Percentiles rank a stretch among this genome's conserved stretches.
Conservation (phyloP, 202 grass and related monocot species). For the Cymbopogon flexuosus region DNA sequence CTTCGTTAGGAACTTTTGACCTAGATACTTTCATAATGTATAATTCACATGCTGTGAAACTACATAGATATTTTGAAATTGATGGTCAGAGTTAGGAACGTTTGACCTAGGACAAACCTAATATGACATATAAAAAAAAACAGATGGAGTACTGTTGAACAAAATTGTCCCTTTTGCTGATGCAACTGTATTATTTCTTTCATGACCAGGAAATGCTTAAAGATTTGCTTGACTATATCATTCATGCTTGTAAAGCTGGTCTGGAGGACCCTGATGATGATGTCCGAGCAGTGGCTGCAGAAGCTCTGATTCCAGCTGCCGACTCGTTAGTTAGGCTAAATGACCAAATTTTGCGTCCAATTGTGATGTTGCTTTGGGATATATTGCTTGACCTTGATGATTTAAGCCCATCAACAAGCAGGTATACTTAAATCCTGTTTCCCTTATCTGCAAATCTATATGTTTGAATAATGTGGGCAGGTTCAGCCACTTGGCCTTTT, state of each 20-base stretch:
- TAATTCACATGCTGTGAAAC: neutral
- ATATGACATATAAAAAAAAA: neutral
- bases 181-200: constrained; percentile 31
- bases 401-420: constrained; percentile 97
- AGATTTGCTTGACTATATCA: constrained; percentile 68
- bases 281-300: constrained; percentile 95
- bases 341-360: constrained; percentile 71
- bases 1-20: too few species aligned
- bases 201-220: constrained; percentile 77
- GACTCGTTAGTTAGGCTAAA: constrained; percentile 77
- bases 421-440: constrained; percentile 44
- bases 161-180: neutral
- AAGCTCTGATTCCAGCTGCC: constrained; percentile 83
- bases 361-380: constrained; percentile 99
- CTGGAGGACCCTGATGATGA: constrained; percentile 95
- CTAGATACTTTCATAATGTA: neutral
- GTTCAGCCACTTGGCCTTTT: neutral
- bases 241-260: constrained; percentile 94
- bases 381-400: constrained; percentile 98
- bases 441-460: neutral
- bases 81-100: neutral
- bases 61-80: neutral
- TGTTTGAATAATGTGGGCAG: constrained; percentile 2
- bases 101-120: neutral
- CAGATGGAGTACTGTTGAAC: neutral